A percentile compares a stretch with the other conserved stretches of the same genome.
phyloP scores from a whole-genome alignment of 1,139 yeast species.

The Candida glucosophila region DNA sequence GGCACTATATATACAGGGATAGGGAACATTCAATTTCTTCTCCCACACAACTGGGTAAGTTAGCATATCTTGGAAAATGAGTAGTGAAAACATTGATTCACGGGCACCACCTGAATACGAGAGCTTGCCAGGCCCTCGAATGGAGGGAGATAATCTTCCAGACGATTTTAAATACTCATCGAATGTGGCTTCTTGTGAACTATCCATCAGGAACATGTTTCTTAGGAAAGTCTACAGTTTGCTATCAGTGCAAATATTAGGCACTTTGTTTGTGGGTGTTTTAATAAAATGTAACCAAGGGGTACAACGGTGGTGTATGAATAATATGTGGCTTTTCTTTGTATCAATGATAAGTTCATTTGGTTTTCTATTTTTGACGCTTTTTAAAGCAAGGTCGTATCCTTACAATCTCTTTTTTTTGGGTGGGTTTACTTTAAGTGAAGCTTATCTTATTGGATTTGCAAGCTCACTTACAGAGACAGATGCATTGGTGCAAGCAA shows the following conservation, averaged over 20 bases:
- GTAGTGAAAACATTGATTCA: too few relatives aligned
- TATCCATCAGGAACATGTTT: conserved; percentile 68
- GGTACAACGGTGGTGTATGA: conserved; percentile 50
- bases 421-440: conserved; percentile 62
- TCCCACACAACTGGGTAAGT: too few relatives aligned
- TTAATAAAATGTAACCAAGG: conserved; percentile 40
- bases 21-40: too few relatives aligned
- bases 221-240: conserved; percentile 73
- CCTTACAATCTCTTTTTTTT: conserved; percentile 53
- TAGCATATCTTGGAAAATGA: too few relatives aligned
- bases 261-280: conserved; percentile 54
- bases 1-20: too few relatives aligned
- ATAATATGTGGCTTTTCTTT: conserved; percentile 53
- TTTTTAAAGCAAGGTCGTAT: conserved; percentile 52
- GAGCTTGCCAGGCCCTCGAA: conserved; percentile 15
- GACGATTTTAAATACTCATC: conserved; percentile 85
- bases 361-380: conserved; percentile 54
- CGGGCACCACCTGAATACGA: conserved; percentile 24
- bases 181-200: conserved; percentile 68
- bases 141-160: conserved; percentile 39
- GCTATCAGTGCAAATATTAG: conserved; percentile 53
- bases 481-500: conserved; percentile 60
- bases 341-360: conserved; percentile 52
- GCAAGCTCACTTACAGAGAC: conserved; percentile 60
- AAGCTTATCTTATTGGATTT: conserved; percentile 66